Evolutionary conservation across 805 yeast species (phyloP).

Genomic region (Komagataella ulmi): DNA sequence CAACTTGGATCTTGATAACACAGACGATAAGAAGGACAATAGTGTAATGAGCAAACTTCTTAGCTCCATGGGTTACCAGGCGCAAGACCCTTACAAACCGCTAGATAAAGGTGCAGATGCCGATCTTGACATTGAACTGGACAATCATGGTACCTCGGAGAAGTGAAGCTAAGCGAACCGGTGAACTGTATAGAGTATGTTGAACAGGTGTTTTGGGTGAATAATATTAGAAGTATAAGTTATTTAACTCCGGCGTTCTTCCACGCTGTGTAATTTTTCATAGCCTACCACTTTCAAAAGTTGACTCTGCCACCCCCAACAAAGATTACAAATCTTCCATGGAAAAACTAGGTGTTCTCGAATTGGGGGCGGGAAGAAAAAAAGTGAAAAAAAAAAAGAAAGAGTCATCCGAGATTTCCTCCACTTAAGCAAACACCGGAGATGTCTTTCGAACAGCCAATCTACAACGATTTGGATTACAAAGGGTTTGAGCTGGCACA

Average conservation of each 20-base stretch:
- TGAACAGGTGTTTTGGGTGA: background rate
- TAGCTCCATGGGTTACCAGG: background rate
- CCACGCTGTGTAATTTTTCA: background rate
- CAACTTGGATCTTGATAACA: background rate
- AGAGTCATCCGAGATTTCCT: background rate
- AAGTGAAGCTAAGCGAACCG: background rate
- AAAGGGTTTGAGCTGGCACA: background rate
- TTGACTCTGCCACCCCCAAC: background rate
- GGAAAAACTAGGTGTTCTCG: background rate
- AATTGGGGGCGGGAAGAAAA: background rate
- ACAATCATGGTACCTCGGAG: background rate
- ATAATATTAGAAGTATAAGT: no score
- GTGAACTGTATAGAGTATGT: background rate
- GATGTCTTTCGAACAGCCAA: constrained; percentile 1
- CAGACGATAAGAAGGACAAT: constrained; percentile 1
- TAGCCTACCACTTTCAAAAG: no score
- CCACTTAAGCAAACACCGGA: background rate
- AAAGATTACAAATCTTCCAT: background rate
- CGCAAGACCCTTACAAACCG: background rate
- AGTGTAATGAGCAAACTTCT: background rate
- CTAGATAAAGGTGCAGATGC: background rate
- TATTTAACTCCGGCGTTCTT: background rate
- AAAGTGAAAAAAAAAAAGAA: background rate
- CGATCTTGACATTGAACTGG: background rate
- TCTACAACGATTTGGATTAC: background rate